Evolutionary conservation across 495 filamentous ascomycete genomes (phyloP), one percentile per base, ranked within the genome.

Genomic region (Aspergillus carlsbadensis): DNA sequence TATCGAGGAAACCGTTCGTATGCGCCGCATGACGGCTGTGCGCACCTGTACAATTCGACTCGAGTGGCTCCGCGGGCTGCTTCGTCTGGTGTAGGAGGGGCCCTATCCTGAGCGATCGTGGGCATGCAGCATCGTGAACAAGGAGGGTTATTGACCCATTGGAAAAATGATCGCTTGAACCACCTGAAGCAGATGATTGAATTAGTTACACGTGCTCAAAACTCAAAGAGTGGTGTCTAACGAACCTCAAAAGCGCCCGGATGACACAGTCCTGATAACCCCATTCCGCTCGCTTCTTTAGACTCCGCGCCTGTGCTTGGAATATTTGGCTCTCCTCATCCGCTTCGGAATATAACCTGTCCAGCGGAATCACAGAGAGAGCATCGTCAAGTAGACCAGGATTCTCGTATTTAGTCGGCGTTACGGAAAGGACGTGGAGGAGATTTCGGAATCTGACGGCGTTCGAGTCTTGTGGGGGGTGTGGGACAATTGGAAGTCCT

Each of bases 241-340:
- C 68, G 53, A 61, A 75, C 91, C 85, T 92, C 56, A 97, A 73
- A 56, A 99, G 77, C 56, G 94, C 89, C 63, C 88, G 85, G 61
- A 99, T 87, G 29, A 97, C 90, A 76, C 93, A 99, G 76, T 99
- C 94, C 71, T 98, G 95, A 65, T 97, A 96, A 13, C 91, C 92
- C 95, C 95, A 99, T 81, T 94, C 90, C 14, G 93, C 83, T 63
- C 87, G 89, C 45, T 86, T 82, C 2, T 87, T 89, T 66, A 96
- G 81, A 61, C 89, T 93, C 62, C 86, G 88, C 10, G 94, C 93
- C 67, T 93, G 83, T 1, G 91, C 94, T 61, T 88, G 83, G 54
- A 96, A 74, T 36, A 97, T 85, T 61, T 96, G 87, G 51, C 81
- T 84, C 67, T 98, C 92, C 63, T 98, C 92, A 65, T 98, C 91